These are phyloP conservation scores for Oxytropis ochrocephala DNA, from an alignment of 306 rosid genomes.

Conservation along the genomic window DNA sequence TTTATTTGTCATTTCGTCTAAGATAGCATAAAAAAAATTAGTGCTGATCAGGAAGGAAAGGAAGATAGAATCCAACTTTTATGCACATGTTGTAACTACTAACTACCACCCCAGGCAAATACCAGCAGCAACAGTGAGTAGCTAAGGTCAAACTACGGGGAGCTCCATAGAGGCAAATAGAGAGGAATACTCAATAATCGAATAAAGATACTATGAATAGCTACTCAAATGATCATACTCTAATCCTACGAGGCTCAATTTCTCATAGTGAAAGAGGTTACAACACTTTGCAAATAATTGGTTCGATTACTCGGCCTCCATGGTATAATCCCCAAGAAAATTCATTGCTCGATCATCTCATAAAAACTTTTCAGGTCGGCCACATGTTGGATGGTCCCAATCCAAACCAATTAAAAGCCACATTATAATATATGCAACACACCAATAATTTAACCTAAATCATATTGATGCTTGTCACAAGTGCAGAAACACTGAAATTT, in stretches of 20 bases:
- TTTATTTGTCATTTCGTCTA: no score
- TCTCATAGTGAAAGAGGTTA: not conserved
- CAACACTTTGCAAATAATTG: no score
- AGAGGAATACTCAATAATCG: not conserved
- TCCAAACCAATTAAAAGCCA: not conserved
- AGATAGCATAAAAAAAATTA: no score
- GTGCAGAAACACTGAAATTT: slow-evolving; percentile 4
- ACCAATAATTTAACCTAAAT: not conserved
- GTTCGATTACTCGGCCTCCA: not conserved
- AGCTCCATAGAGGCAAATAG: not conserved
- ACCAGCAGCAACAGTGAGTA: not conserved
- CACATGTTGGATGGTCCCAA: no score
- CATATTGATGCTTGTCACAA: not conserved
- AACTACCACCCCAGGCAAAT: not conserved
- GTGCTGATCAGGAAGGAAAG: not conserved
- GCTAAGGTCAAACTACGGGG: not conserved
- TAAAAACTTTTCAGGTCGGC: not conserved
- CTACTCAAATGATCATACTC: not conserved
- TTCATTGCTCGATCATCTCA: not conserved
- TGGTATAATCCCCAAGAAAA: not conserved
- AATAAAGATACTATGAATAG: not conserved
- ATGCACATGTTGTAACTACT: not conserved
- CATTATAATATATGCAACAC: not conserved
- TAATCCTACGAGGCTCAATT: not conserved
- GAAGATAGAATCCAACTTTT: not conserved